Evolutionary conservation across 768 basidiomycete species (phyloP).

Genomic region (Cystobasidium onofrii): DNA sequence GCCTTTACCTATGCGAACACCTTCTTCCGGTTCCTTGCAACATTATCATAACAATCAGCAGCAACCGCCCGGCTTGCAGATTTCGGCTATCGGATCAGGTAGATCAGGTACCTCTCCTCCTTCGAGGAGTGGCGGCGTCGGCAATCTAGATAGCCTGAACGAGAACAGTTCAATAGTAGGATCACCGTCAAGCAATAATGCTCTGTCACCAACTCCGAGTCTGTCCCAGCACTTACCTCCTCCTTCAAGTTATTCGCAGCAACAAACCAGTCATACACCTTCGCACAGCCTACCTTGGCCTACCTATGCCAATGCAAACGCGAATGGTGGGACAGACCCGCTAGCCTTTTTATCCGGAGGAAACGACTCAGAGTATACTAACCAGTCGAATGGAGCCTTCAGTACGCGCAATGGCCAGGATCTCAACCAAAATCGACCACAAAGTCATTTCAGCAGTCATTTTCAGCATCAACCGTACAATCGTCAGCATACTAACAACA

Average conservation of each 20-base stretch:
- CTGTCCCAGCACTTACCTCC: conserved; percentile 2
- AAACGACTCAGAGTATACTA: not conserved
- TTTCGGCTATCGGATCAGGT: conserved; percentile 23
- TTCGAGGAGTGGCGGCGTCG: not conserved
- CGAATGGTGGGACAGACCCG: not conserved
- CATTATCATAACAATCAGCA: not conserved
- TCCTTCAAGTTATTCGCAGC: conserved; percentile 31
- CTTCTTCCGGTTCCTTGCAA: not conserved
- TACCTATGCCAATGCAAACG: not conserved
- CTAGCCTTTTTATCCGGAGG: not conserved
- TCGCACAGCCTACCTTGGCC: conserved; percentile 25
- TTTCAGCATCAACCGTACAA: not conserved
- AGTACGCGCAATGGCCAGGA: conserved; percentile 48
- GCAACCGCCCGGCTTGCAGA: not conserved
- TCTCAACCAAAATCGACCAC: not conserved
- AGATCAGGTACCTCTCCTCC: conserved; percentile 15
- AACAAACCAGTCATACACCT: not conserved
- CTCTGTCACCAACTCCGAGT: not conserved
- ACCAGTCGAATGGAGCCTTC: not conserved
- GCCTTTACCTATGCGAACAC: conserved; percentile 10
- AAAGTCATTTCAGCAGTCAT: not conserved
- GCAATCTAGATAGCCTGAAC: not conserved
- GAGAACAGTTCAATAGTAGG: not conserved
- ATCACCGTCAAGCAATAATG: not conserved
- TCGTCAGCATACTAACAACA: not conserved